Conservation (phyloP, 78 protist genomes). For the Cavenderia fasciculata region DNA sequence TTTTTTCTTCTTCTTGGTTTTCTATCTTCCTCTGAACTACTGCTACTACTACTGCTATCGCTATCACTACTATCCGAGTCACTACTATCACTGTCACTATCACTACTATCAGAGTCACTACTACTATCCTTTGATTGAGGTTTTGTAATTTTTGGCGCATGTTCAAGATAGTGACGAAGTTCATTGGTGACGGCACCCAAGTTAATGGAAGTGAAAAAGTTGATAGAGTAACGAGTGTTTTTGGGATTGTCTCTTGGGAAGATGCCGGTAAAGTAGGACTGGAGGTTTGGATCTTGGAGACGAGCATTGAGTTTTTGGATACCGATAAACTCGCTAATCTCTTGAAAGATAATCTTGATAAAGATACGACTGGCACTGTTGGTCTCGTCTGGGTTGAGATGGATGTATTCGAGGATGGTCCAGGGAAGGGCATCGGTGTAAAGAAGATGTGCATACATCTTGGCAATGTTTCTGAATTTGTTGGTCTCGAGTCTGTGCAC, state of each 20-base stretch:
- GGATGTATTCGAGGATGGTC: slow-evolving; percentile 66
- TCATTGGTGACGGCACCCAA: slow-evolving; percentile 92
- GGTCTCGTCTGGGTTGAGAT: slow-evolving; percentile 91
- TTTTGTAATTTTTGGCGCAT: slow-evolving; percentile 84
- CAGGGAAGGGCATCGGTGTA: slow-evolving; percentile 85
- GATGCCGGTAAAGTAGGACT: slow-evolving; percentile 51
- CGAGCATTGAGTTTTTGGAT: slow-evolving; percentile 76
- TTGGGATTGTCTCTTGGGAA: slow-evolving; percentile 94
- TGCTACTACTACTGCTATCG: not conserved
- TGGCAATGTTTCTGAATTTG: slow-evolving; percentile 85
- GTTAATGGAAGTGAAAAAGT: slow-evolving; percentile 96
- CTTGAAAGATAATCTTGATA: slow-evolving; percentile 94
- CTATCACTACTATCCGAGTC: not conserved
- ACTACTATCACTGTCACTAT: not conserved
- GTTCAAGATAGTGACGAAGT: slow-evolving; percentile 85
- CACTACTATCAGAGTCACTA: not conserved
- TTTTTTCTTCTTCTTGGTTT: slow-evolving; percentile 8
- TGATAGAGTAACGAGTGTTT: slow-evolving; percentile 97
- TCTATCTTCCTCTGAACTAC: not conserved
- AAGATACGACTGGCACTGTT: slow-evolving; percentile 96
- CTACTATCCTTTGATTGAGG: slow-evolving; percentile 11
- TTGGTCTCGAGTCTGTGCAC: slow-evolving; percentile 96
- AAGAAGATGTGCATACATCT: slow-evolving; percentile 86
- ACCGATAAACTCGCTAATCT: slow-evolving; percentile 94
- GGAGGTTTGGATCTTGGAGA: slow-evolving; percentile 82